A percentile compares a stretch with the other conserved stretches of the same genome.
These are phyloP conservation scores for Boletus reticulatus DNA, from an alignment of 768 basidiomycete species.

Conservation along the genomic window DNA sequence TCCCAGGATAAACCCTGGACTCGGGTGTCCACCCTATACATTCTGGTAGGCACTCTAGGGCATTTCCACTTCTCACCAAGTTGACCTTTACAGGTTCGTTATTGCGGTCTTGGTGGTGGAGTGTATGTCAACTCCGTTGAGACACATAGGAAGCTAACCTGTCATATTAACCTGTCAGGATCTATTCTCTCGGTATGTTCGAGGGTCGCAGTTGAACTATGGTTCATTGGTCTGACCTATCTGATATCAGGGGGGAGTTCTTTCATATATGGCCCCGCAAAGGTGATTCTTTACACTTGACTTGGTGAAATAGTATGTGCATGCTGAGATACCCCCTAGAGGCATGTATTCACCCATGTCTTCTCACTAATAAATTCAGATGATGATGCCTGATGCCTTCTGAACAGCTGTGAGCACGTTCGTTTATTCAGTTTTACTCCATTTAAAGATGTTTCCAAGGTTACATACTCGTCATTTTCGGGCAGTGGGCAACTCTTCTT, in stretches of 20 bases:
- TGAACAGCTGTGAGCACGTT: conserved; percentile 3
- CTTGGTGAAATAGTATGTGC: not conserved
- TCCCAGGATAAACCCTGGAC: conserved; percentile 5
- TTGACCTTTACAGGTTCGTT: not conserved
- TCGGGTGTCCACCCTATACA: not conserved
- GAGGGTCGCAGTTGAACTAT: too few relatives aligned
- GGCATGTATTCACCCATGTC: not conserved
- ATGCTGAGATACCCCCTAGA: not conserved
- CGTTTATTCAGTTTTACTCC: not conserved
- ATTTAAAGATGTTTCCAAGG: not conserved
- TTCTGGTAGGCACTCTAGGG: not conserved
- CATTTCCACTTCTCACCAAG: too few relatives aligned
- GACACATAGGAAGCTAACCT: not conserved
- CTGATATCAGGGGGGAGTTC: conserved; percentile 5
- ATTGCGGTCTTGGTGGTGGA: not conserved
- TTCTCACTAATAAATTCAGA: not conserved
- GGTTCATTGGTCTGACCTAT: not conserved
- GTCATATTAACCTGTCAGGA: not conserved
- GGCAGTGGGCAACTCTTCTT: not conserved
- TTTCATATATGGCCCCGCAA: not conserved
- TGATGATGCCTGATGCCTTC: not conserved
- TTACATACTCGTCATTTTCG: not conserved
- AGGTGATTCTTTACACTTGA: not conserved
- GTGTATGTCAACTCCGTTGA: not conserved
- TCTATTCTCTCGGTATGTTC: not conserved